Evolutionary conservation across 2,329 filamentous ascomycete species (phyloP).

Genomic region (Nemania bipapillata): DNA sequence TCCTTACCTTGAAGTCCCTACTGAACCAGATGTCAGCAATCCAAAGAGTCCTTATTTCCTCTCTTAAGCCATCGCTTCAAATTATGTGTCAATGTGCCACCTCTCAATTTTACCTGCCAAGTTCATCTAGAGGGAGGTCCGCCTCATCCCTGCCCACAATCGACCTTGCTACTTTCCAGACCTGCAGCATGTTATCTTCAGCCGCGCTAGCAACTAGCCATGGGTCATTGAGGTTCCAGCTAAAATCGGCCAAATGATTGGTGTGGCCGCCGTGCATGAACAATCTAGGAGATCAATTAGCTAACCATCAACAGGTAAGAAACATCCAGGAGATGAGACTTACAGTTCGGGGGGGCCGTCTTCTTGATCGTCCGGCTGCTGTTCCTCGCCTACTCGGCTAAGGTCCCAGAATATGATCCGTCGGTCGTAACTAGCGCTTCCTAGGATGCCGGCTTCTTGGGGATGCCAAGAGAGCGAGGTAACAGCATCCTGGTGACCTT

Average conservation of each 20-base stretch:
- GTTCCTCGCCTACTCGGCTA: conserved; percentile 89
- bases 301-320: background rate
- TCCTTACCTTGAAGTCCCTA: conserved; percentile 32
- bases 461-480: conserved; percentile 96
- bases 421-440: conserved; percentile 90
- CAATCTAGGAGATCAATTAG: conserved; percentile 64
- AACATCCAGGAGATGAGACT: conserved; percentile 53
- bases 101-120: conserved; percentile 67
- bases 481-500: conserved; percentile 88
- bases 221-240: conserved; percentile 95
- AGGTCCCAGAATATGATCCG: conserved; percentile 97
- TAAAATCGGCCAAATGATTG: conserved; percentile 95
- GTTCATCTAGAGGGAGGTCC: conserved; percentile 79
- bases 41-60: background rate
- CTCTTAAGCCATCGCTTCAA: conserved; percentile 9
- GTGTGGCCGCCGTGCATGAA: conserved; percentile 99
- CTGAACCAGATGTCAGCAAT: conserved; percentile 23
- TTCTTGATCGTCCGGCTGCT: conserved; percentile 91
- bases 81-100: conserved; percentile 22
- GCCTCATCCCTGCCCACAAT: conserved; percentile 82
- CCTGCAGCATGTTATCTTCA: conserved; percentile 95
- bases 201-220: conserved; percentile 97
- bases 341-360: conserved; percentile 95
- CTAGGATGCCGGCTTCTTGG: conserved; percentile 85
- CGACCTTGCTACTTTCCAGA: conserved; percentile 87